Conservation (phyloP, 306 rosid species). For the Cicer bijugum region DNA sequence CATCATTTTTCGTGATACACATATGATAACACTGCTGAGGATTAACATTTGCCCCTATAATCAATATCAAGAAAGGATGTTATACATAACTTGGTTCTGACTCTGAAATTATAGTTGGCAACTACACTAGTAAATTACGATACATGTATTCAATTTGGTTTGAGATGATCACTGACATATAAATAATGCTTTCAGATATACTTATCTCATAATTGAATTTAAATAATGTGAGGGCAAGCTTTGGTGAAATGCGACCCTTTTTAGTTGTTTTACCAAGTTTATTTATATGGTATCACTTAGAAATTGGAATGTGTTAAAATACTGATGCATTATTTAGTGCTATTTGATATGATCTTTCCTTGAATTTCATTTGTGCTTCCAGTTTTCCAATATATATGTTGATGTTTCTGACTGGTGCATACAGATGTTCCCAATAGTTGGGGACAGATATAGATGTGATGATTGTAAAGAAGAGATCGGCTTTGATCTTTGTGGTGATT, state of each 20-base stretch:
- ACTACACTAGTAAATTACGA: slow-evolving; percentile 1
- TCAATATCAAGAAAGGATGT: slow-evolving; percentile 23
- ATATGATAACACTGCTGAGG: too few species aligned
- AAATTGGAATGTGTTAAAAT: slow-evolving; percentile 2
- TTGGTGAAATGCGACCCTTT: not conserved
- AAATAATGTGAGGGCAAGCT: not conserved
- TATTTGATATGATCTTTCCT: slow-evolving; percentile 33
- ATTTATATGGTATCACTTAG: slow-evolving; percentile 8
- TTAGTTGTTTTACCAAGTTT: slow-evolving; percentile 3
- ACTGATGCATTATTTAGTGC: slow-evolving; percentile 10
- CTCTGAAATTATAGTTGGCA: slow-evolving; percentile 22
- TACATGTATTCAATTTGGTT: slow-evolving; percentile 26
- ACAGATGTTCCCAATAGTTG: slow-evolving; percentile 73
- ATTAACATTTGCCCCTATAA: slow-evolving; percentile 22
- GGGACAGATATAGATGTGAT: slow-evolving; percentile 76
- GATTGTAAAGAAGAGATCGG: slow-evolving; percentile 71
- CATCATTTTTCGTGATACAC: too few species aligned
- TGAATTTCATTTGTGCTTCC: slow-evolving; percentile 9
- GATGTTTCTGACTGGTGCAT: slow-evolving; percentile 26
- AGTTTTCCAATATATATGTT: slow-evolving; percentile 14
- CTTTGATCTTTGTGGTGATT: slow-evolving; percentile 81
- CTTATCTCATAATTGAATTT: not conserved
- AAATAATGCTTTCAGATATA: slow-evolving; percentile 4
- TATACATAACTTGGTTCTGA: slow-evolving; percentile 6
- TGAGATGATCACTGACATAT: slow-evolving; percentile 32